phyloP scores from a whole-genome alignment of 768 basidiomycete genomes.

The Mycena venus region DNA sequence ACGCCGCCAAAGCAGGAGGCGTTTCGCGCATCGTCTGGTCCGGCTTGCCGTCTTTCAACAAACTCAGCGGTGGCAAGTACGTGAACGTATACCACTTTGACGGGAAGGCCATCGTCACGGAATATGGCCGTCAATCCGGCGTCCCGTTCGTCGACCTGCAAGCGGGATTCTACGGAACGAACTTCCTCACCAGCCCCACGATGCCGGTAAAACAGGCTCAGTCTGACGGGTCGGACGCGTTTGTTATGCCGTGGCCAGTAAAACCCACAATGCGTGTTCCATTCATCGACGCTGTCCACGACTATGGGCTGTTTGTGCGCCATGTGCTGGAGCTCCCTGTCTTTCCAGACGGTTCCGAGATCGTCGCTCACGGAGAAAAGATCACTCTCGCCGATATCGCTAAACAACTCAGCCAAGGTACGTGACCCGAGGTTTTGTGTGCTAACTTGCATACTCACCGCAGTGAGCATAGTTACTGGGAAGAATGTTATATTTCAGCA shows the following conservation, averaged over 20 bases:
- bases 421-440: not conserved
- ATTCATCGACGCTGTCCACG: conserved; percentile 1
- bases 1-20: conserved; percentile 19
- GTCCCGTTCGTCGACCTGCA: conserved; percentile 27
- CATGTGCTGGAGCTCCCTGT: conserved; percentile 2
- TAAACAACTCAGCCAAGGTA: not conserved
- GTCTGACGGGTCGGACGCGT: not conserved
- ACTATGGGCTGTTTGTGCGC: conserved; percentile 23
- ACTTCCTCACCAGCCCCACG: not conserved
- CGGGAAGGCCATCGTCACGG: conserved; percentile 15
- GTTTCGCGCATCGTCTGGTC: conserved; percentile 19
- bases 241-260: not conserved
- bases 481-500: not conserved
- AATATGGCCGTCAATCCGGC: conserved; percentile 12
- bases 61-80: conserved; percentile 14
- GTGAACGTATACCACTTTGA: not conserved
- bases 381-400: not conserved
- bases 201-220: not conserved
- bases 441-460: not conserved
- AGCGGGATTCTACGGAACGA: conserved; percentile 5
- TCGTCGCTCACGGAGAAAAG: not conserved
- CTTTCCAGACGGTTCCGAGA: not conserved
- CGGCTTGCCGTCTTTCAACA: not conserved
- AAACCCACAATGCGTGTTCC: not conserved
- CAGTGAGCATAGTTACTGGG: not conserved